A percentile compares a stretch with the other conserved stretches of the same genome.
These are phyloP conservation scores for Yamadazyma membranifaciens DNA, from an alignment of 1,139 yeast species.

Conservation along the genomic window DNA sequence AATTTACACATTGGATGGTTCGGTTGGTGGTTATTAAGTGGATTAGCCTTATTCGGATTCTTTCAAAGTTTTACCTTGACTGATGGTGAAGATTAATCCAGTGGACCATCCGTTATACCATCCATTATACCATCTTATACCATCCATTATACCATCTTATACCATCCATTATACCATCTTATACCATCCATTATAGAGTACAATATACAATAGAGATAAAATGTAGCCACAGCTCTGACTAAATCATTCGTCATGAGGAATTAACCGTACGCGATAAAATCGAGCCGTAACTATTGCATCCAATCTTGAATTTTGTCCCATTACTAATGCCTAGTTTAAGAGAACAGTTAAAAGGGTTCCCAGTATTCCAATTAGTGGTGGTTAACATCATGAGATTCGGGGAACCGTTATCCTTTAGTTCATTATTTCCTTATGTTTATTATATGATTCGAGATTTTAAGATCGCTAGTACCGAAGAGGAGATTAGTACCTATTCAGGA, in stretches of 20 bases:
- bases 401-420: constrained; percentile 65
- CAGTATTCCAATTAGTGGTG: constrained; percentile 49
- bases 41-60: constrained; percentile 31
- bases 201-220: neutral
- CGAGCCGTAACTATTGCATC: too few species aligned
- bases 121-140: too few species aligned
- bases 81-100: constrained; percentile 16
- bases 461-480: constrained; percentile 48
- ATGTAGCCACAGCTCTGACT: neutral
- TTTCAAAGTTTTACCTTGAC: constrained; percentile 30
- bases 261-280: too few species aligned
- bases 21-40: constrained; percentile 49
- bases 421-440: constrained; percentile 62
- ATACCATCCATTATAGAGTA: too few species aligned
- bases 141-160: too few species aligned
- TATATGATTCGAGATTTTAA: constrained; percentile 62
- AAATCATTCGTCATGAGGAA: too few species aligned
- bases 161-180: too few species aligned
- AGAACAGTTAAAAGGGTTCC: constrained; percentile 41
- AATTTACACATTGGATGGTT: constrained; percentile 41
- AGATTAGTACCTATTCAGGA: constrained; percentile 57
- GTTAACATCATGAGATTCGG: constrained; percentile 48
- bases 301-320: too few species aligned
- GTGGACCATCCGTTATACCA: too few species aligned
- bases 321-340: constrained; percentile 12